phyloP scores from a whole-genome alignment of 2,329 filamentous ascomycete species.

The Ceratocystis papillata region DNA sequence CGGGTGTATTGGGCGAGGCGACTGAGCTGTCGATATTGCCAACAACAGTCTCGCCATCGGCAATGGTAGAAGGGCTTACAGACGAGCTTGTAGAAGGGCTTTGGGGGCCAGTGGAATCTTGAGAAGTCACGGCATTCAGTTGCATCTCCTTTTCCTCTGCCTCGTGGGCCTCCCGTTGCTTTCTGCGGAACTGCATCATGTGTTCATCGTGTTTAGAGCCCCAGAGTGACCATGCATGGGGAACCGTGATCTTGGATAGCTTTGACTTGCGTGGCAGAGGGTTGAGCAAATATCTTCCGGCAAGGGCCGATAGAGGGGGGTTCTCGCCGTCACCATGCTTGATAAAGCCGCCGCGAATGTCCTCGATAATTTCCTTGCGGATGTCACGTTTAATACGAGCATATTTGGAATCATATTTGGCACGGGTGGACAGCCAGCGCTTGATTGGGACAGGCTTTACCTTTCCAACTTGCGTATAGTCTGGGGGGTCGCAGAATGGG shows the following conservation, averaged over 20 bases:
- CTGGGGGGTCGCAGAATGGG: conserved; percentile 43
- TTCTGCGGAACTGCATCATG: conserved; percentile 51
- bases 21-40: not conserved
- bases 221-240: conserved; percentile 61
- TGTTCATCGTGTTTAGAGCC: conserved; percentile 79
- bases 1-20: not conserved
- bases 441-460: conserved; percentile 68
- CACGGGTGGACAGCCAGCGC: conserved; percentile 71
- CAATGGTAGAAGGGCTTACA: not conserved
- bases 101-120: not conserved
- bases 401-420: conserved; percentile 63
- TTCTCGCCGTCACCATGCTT: conserved; percentile 59
- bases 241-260: conserved; percentile 18
- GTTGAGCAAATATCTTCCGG: conserved; percentile 49
- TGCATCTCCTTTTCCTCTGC: conserved; percentile 22
- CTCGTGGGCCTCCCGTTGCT: conserved; percentile 35
- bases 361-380: conserved; percentile 61
- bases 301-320: conserved; percentile 75
- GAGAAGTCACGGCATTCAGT: not conserved
- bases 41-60: not conserved
- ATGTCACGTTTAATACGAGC: conserved; percentile 57
- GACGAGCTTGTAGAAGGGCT: not conserved
- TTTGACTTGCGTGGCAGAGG: conserved; percentile 25
- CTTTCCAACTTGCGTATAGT: conserved; percentile 53
- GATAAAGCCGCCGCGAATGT: conserved; percentile 61